Base-by-base conservation (phyloP, 208 protist genomes). In the Balamuthia mandrillaris region DNA sequence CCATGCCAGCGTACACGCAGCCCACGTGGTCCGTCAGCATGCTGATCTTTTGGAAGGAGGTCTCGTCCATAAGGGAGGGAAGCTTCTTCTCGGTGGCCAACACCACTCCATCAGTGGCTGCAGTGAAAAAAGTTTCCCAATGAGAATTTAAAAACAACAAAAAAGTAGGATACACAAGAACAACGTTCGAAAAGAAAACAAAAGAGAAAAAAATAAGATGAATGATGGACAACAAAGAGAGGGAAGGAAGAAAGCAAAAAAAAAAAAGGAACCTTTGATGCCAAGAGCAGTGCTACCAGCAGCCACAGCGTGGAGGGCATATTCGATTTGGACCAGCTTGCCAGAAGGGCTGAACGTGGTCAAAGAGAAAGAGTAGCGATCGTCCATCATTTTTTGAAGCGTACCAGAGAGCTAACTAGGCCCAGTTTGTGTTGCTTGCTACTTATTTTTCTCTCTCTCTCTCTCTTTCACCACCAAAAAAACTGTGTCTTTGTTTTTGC, bases 301-400 rank as follows among this genome's bases (percentile, higher is more conserved):
- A 3, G 91, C 89, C 0, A 99, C 98, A 10, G 98, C 98, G 31
- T 95, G 97, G 0, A 99, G 96, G 1, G 99, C 99, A 92, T 99
- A 98, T 88, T 99, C 98, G 87, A 99, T 99, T 91, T 99, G 99
- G 10, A 99, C 96, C n/a, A 99, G 94, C 90, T 99, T 99, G 47
- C 99, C 99, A 1, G 97, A 98, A 18, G 98, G 98, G 89, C 95
- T 98, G 94, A 99, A 99, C 3, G 99, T 99, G 1, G 99, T 99
- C 70, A 99, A 95, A 52, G 97, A 98, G 90, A 99, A 99, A 37
- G 70, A 79, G 31, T 79, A 79, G 70, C 51, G 47, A 29, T 29
- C 39, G 29, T 79, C 70, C 47, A 54, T 60, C 16, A 52, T n/a
- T 4, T 60, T 18, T 35, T 79, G 70, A 42, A 56, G 49, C n/a